Base-by-base conservation (phyloP, 1,284 basidiomycete species). In the Ganoderma lingzhi region DNA sequence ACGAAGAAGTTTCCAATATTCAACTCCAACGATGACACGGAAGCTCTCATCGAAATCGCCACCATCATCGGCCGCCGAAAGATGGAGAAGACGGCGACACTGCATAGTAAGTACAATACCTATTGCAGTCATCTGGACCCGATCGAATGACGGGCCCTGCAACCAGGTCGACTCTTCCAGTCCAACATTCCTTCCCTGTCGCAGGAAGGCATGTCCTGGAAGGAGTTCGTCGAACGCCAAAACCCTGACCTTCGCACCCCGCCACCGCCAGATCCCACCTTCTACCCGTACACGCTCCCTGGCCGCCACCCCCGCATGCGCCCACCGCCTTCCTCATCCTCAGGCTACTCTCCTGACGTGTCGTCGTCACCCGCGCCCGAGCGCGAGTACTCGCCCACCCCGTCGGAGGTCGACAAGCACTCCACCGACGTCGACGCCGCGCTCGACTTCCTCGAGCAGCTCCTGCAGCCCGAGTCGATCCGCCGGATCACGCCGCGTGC, bases 21-120 rank as follows among this genome's bases (percentile, higher is more conserved):
- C 83, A 95, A 97, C 78, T 96, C 97, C 35, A 94, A 90, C 76
- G 96, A 99, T 79, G 97, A 99, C 79, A 89, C 93, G 41, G 97
- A 99, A 79, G 97, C 97, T 6, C 83, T 99, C 48, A 93, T 99
- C 88, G 97, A 99, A 82, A 93, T 99, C 66, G 93, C 95, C 6
- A 85, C 90, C 14, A 91, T 99, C 62, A 91, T 99, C 75, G 98
- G 97, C 3, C 89, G 88, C 70, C 86, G 85, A 71, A 87, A 88
- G 63, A 96, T 98, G 89, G 97, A 97, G 79, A 91, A 88, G 76
- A 89, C 90, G 55, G 97, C 97, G 0, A 88, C 93, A 51, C 79
- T 99, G 63, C 97, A 99, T 80, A 96, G 96, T 98, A 77, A 76
- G 93, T 84, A 30, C n/a, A 44, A 64, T 19, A 37, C 53, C 32